Conservation (phyloP, 768 basidiomycete genomes). For the Hirschioporus abietinus region DNA sequence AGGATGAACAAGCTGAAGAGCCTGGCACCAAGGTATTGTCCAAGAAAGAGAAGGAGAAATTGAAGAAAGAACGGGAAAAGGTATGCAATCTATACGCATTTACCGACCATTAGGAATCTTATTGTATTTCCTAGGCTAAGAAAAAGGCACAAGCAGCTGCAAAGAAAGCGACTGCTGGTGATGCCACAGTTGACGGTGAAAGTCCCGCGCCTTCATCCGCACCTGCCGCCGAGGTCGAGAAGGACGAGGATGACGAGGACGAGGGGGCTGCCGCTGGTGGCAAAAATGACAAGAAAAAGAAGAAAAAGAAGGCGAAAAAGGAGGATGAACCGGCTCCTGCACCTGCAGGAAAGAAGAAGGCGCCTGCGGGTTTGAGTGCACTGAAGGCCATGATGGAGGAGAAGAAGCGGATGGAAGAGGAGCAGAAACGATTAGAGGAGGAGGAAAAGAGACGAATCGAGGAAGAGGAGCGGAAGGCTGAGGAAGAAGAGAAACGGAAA, state of each 20-base stretch:
- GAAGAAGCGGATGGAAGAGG: slow-evolving; percentile 85
- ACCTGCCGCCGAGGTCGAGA: slow-evolving; percentile 28
- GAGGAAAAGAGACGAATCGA: slow-evolving; percentile 79
- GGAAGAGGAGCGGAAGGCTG: slow-evolving; percentile 78
- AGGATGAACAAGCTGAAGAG: slow-evolving; percentile 46
- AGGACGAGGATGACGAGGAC: slow-evolving; percentile 61
- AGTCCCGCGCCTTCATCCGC: slow-evolving; percentile 26
- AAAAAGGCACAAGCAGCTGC: slow-evolving; percentile 92
- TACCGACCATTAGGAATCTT: slow-evolving; percentile 10
- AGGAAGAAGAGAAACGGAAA: slow-evolving; percentile 69
- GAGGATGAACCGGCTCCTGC: slow-evolving; percentile 61
- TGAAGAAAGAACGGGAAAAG: slow-evolving; percentile 98
- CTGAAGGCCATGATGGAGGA: slow-evolving; percentile 90
- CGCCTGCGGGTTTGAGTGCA: slow-evolving; percentile 61
- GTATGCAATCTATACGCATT: slow-evolving; percentile 29
- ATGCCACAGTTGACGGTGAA: slow-evolving; percentile 10
- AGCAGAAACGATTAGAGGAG: slow-evolving; percentile 62
- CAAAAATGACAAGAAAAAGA: slow-evolving; percentile 58
- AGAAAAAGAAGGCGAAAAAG: slow-evolving; percentile 82
- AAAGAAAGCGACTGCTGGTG: slow-evolving; percentile 49
- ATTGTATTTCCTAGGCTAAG: slow-evolving; percentile 57
- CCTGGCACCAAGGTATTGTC: slow-evolving; percentile 65
- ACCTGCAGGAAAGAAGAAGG: slow-evolving; percentile 61
- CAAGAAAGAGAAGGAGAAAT: slow-evolving; percentile 95
- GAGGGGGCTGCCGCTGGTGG: slow-evolving; percentile 53